Base-by-base conservation (phyloP, 257 asterid genomes). In the Penstemon barbatus region DNA sequence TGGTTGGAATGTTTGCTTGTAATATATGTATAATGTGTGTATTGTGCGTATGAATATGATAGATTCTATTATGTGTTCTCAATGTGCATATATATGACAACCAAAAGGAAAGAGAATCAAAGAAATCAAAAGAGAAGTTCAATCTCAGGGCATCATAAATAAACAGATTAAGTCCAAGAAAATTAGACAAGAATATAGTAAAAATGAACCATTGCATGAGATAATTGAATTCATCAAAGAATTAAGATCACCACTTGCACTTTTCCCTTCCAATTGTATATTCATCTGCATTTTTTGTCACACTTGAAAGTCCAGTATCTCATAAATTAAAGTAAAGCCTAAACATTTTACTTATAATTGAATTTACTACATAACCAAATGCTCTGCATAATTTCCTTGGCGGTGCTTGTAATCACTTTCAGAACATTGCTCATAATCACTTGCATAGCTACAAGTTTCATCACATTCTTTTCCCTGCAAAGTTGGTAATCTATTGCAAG, bases 401-500 rank as follows among this genome's bases (percentile, higher is more conserved):
- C 33, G 8, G 63, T 7, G 51, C 61, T 58, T 25, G 68, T 52
- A 49, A 46, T 39, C n/a, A 33, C 61, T 48, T 33, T 19, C 25
- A 19, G 25, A 19, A 19, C 6, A 15, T 48, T 39, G 39, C 65
- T 18, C 58, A 6, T n/a, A 62, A 38, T 53, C 45, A 6, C 72
- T 36, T 44, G 71, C 79, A 52, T 13, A 10, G 57, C 63, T 36
- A 44, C n/a, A n/a, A 5, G 3, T 36, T 7, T 5, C 45, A 18
- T 63, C 70, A 10, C 58, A 18, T 55, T 62, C 74, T 36, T 54
- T 15, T 3, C 15, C 62, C 51, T 19, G 58, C 52, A 62, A 40
- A 71, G 63, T 13, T 38, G 78, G 78, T 36, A 81, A 68, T 9
- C 42, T 19, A 10, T 12, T 56, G 15, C 58, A 9, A 42, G 75